Evolutionary conservation across 768 basidiomycete genomes (phyloP), one percentile per base, ranked within the genome.

Genomic region (Pleurotus salmoneostramineus): DNA sequence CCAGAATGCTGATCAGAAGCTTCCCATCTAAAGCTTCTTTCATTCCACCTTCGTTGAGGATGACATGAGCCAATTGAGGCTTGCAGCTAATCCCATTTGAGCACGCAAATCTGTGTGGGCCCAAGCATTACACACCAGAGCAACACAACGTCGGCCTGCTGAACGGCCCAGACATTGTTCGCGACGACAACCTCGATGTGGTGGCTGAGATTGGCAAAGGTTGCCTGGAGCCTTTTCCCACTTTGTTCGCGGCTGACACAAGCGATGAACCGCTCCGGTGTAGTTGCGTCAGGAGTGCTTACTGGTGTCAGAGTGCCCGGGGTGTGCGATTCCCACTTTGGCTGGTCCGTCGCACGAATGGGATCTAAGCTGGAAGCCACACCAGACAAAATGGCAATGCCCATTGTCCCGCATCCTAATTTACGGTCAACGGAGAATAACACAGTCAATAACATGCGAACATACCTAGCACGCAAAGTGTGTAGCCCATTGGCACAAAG

Each of bases 321-420:
- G 1, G 83, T 87, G 71, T 85, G 84, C 2, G 79, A 82, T 69
- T 85, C 85, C 85, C 86, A 87, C 67, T 87, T 85, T 42, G 67
- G 60, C 49, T 56, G 58, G 48, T 67, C 62, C 50, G 60, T 74
- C 57, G 67, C 69, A 4, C 70, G 64, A 33, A 65, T 66, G 45
- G 64, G 70, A 70, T 93, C 82, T 44, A 98, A 83, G 66, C 91
- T 91, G 61, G 88, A 83, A 51, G 97, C 77, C 43, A 98, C 90
- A 46, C 97, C 97, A 21, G 96, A 95, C 50, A 95, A 83, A 69
- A 99, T 82, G 58, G 97, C 95, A 64, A 98, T 74, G 58, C 97
- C 97, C 97, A 99, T 98, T 8, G 96, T 98, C 58, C 97, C 97
- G 72, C 97, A 98, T 79, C 96, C 97, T 88, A 66, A 58, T 60